Conservation (phyloP, 2,329 filamentous ascomycete species). For the Apiospora koreana region DNA sequence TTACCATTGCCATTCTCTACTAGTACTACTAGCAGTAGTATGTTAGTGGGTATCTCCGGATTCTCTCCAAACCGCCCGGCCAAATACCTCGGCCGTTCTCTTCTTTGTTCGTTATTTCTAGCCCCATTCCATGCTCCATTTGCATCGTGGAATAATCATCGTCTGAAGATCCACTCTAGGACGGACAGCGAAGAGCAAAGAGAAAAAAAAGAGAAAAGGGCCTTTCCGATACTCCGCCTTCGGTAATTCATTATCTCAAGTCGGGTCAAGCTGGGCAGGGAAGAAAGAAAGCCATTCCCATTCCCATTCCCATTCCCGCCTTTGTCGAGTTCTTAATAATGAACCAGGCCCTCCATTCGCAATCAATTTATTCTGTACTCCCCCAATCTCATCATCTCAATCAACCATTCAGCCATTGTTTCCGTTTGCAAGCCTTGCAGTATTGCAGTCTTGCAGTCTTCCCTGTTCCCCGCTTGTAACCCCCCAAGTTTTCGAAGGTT, state of each 20-base stretch:
- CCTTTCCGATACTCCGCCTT: conserved; percentile 13
- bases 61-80: conserved; percentile 2
- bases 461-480: conserved; percentile 1
- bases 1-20: neutral
- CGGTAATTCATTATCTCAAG: conserved; percentile 12
- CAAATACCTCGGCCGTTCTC: conserved; percentile 11
- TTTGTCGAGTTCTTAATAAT: neutral
- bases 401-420: neutral
- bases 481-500: neutral
- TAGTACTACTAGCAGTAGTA: neutral
- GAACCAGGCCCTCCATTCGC: neutral
- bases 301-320: no score
- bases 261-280: neutral
- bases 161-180: neutral
- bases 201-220: conserved; percentile 8
- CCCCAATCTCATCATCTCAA: neutral
- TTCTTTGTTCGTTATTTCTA: conserved; percentile 1
- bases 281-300: neutral
- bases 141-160: conserved; percentile 5
- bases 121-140: conserved; percentile 8
- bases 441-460: neutral
- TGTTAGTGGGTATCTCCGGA: neutral
- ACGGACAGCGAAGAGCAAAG: neutral
- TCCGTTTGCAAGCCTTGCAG: neutral
- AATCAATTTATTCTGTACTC: neutral